A percentile compares a stretch with the other conserved stretches of the same genome.
Evolutionary conservation across 768 basidiomycete genomes (phyloP).

Genomic region (Clitopilus hobsonii): DNA sequence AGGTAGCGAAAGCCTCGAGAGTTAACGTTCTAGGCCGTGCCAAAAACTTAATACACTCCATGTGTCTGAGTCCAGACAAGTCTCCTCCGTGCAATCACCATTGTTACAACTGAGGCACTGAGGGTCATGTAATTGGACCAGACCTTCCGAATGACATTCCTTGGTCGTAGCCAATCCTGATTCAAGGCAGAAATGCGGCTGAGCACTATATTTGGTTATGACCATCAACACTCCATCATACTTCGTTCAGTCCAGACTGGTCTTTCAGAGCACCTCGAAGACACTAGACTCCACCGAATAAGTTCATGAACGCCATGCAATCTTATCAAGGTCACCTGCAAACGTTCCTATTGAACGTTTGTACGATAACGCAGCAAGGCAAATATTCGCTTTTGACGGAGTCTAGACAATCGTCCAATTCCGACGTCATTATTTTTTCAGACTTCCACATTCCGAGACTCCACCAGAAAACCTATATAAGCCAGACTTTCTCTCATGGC

Average conservation of each 20-base stretch:
- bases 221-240: neutral
- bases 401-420: neutral
- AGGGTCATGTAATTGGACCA: neutral
- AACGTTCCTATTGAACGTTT: conserved; percentile 6
- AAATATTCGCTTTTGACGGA: conserved; percentile 1
- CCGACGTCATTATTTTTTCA: neutral
- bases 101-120: neutral
- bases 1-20: no score
- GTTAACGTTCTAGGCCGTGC: no score
- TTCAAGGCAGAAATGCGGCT: no score
- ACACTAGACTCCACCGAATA: no score
- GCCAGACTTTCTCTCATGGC: neutral
- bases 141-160: neutral
- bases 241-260: neutral
- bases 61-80: no score
- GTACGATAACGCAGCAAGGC: neutral
- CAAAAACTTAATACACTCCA: no score
- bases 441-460: neutral
- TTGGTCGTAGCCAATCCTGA: neutral
- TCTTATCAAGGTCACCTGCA: neutral
- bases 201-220: neutral
- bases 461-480: conserved; percentile 1
- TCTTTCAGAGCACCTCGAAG: neutral
- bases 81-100: neutral
- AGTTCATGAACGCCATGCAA: no score